These are phyloP conservation scores for Chlamydomonas eustigma DNA, from an alignment of 139 green algal species.

Conservation along the genomic window DNA sequence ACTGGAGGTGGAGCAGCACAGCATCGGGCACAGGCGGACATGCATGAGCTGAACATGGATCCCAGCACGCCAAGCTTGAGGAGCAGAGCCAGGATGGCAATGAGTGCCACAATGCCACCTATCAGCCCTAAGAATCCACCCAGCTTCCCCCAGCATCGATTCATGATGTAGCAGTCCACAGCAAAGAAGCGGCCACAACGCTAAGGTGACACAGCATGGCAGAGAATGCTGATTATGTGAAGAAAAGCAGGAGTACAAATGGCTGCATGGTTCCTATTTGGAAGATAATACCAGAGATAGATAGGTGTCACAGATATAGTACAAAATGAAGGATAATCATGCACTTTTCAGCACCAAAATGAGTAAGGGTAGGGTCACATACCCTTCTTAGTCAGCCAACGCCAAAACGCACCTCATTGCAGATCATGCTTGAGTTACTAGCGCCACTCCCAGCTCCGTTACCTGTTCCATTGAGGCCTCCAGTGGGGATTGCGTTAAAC, in stretches of 20 bases:
- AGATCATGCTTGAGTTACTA: conserved; percentile 5
- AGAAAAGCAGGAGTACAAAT: too few species aligned
- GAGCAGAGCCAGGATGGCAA: background rate
- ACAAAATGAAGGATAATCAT: too few species aligned
- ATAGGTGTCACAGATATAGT: too few species aligned
- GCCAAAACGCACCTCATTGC: conserved; percentile 25
- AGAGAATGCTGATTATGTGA: too few species aligned
- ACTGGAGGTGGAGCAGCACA: too few species aligned
- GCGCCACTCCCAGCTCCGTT: conserved; percentile 9
- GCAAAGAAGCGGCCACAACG: background rate
- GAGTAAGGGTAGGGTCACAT: too few species aligned
- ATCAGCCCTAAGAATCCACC: conserved; percentile 18
- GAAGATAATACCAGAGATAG: too few species aligned
- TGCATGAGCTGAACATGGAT: background rate
- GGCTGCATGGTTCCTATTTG: too few species aligned
- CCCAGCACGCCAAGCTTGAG: conserved; percentile 3
- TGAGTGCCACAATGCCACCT: background rate
- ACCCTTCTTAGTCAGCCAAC: too few species aligned
- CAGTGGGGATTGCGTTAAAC: conserved; percentile 19
- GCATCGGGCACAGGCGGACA: background rate
- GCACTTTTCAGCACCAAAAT: too few species aligned
- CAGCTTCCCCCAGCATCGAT: conserved; percentile 33
- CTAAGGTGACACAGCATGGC: background rate
- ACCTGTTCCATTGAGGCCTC: conserved; percentile 32
- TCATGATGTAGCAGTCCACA: conserved; percentile 28